Evolutionary conservation across 1,284 basidiomycete species (phyloP), one percentile per base, ranked within the genome.

Genomic region (Sanghuangporus baumii): DNA sequence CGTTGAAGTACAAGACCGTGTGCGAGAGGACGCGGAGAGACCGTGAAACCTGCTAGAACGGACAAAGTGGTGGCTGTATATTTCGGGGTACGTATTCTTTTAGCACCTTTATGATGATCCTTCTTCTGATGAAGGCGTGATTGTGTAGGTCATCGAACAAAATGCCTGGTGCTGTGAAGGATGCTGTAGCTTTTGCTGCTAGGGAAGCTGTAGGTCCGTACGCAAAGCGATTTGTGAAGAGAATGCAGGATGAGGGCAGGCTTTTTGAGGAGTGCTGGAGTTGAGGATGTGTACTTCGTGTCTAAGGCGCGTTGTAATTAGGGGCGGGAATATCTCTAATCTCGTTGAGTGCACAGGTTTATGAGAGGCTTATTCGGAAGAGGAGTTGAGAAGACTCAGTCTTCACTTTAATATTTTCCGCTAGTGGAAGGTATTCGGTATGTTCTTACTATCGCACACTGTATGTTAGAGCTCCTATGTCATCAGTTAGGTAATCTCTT

Each of bases 201-300:
- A 76, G 79, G 62, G 74, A 66, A 12, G 75, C 82, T 38, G 91
- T 91, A 0, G 75, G 74, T 0, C n/a, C n/a, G n/a, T n/a, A 84
- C 55, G 89, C 92, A 0, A 79, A 76, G 57, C 75, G 76, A 50
- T 94, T 87, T 71, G 76, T 98, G 34, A 82, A 85, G 23, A 69
- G 62, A 40, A 84, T 98, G 83, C 89, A 94, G 68, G 80, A 81
- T 50, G 80, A 85, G 61, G 87, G 87, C 1, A 81, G 89, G 65
- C 74, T 94, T 63, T 84, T 90, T 37, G 96, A 98, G 71, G 96
- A 98, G 73, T 96, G 94, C 67, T 98, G 95, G 96, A 93, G 85
- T 67, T 90, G 69, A 2, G n/a, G 18, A 16, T 40, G 14, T 6
- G 31, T 47, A 52, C n/a, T 55, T 12, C 59, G 43, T 5, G 26